A percentile compares a stretch with the other conserved stretches of the same genome.
These are phyloP conservation scores for Pseudoscleropodium purum DNA, from an alignment of 225 moss, liverwort and hornwort species.

Conservation along the genomic window DNA sequence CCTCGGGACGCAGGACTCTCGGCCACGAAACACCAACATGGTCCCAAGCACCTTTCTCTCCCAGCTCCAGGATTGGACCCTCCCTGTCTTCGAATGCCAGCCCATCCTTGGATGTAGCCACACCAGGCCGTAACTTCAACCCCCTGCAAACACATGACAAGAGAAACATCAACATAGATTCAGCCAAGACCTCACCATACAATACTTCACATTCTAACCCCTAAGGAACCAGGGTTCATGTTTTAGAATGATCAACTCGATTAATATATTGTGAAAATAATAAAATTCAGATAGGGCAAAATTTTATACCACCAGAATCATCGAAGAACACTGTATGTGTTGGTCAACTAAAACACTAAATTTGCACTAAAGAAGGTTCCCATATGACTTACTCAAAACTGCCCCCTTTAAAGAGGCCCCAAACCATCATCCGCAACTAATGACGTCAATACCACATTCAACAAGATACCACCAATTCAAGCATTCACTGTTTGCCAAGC, in stretches of 20 bases:
- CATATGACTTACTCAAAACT: neutral
- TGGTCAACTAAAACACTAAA: neutral
- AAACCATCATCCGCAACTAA: neutral
- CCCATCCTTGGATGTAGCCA: conserved; percentile 42
- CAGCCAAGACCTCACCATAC: neutral
- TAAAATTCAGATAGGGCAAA: neutral
- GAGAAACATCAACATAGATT: neutral
- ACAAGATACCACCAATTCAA: neutral
- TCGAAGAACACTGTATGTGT: too few relatives aligned
- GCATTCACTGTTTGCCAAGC: neutral
- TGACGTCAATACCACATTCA: neutral
- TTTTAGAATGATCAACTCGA: neutral
- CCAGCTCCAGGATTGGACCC: conserved; percentile 42
- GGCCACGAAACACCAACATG: conserved; percentile 50
- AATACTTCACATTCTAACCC: neutral
- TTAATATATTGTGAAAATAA: neutral
- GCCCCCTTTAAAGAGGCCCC: neutral
- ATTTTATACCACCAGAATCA: neutral
- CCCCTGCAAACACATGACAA: conserved; percentile 23
- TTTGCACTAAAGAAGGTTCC: neutral
- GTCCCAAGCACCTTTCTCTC: conserved; percentile 42
- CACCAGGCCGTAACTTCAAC: conserved; percentile 30
- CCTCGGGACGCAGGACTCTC: conserved; percentile 42
- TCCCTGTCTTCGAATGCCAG: conserved; percentile 36
- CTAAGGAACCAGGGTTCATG: neutral